Evolutionary conservation across 2,329 filamentous ascomycete genomes (phyloP).

Genomic region (Pleochaeta shiraiana): DNA sequence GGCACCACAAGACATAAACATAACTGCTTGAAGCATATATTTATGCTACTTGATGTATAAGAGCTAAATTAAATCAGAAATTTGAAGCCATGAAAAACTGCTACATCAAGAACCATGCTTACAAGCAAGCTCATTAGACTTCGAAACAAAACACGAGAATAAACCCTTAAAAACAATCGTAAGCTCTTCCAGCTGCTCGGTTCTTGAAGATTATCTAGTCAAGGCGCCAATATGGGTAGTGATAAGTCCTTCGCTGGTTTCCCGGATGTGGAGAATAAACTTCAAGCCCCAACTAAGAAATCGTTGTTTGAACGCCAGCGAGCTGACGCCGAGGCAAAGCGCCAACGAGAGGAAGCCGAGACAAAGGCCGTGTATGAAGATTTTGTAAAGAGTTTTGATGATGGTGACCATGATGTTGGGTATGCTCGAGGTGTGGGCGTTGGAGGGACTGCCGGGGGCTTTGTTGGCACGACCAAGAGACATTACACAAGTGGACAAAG

Average conservation of each 20-base stretch:
- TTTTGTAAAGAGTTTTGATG: constrained; percentile 61
- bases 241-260: constrained; percentile 24
- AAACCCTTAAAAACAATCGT: too few species aligned
- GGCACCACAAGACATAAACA: too few species aligned
- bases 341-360: constrained; percentile 62
- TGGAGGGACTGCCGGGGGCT: constrained; percentile 8
- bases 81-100: too few species aligned
- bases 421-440: constrained; percentile 8
- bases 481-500: constrained; percentile 31
- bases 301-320: constrained; percentile 77
- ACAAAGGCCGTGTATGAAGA: constrained; percentile 72
- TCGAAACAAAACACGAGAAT: too few species aligned
- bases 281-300: constrained; percentile 60
- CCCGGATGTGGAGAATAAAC: constrained; percentile 53
- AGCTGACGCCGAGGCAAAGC: constrained; percentile 76
- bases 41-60: too few species aligned
- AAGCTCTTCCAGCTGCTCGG: too few species aligned
- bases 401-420: constrained; percentile 24
- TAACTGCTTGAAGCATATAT: too few species aligned
- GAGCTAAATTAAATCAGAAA: too few species aligned
- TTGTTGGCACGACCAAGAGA: constrained; percentile 26
- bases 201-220: too few species aligned
- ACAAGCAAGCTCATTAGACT: too few species aligned
- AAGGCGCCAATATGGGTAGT: too few species aligned
- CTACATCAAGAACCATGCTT: too few species aligned